These are phyloP conservation scores for Podosphaera fusca DNA, from an alignment of 2,329 filamentous ascomycete species.

Conservation along the genomic window DNA sequence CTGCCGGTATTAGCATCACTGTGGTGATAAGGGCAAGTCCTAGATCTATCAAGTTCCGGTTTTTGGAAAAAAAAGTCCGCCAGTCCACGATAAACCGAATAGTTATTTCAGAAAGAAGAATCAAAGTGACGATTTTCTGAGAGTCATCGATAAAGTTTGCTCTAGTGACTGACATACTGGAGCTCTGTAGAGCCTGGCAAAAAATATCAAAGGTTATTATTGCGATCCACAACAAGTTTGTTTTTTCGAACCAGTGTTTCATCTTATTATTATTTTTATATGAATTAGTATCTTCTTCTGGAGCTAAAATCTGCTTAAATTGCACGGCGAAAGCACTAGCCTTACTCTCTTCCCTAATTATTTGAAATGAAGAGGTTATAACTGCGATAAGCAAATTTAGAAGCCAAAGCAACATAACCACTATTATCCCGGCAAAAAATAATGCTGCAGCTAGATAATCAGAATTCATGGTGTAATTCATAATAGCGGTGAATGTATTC, in stretches of 20 bases:
- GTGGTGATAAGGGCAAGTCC: conserved; percentile 58
- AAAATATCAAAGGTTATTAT: conserved; percentile 65
- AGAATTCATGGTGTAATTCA: conserved; percentile 81
- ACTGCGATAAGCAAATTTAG: conserved; percentile 88
- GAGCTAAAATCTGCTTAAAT: conserved; percentile 22
- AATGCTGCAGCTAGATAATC: conserved; percentile 74
- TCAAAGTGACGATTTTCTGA: conserved; percentile 52
- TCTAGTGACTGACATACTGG: conserved; percentile 42
- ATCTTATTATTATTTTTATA: conserved; percentile 23
- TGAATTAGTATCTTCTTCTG: conserved; percentile 12
- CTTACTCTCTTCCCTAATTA: conserved; percentile 90
- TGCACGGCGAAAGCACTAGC: conserved; percentile 77
- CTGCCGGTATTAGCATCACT: conserved; percentile 64
- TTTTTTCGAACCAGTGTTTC: conserved; percentile 53
- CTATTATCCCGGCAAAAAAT: conserved; percentile 50
- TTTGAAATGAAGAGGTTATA: conserved; percentile 94
- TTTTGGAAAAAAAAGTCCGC: conserved; percentile 52
- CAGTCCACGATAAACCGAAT: conserved; percentile 60
- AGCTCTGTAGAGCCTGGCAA: conserved; percentile 53
- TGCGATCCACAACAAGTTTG: conserved; percentile 52
- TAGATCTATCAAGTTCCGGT: conserved; percentile 61
- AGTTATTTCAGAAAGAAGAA: conserved; percentile 63
- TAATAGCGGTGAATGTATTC: conserved; percentile 85
- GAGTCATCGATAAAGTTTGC: conserved; percentile 43
- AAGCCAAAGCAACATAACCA: conserved; percentile 90